Evolutionary conservation across 192 early-diverging fungal genomes (phyloP).

Genomic region (Backusella morwellensis): DNA sequence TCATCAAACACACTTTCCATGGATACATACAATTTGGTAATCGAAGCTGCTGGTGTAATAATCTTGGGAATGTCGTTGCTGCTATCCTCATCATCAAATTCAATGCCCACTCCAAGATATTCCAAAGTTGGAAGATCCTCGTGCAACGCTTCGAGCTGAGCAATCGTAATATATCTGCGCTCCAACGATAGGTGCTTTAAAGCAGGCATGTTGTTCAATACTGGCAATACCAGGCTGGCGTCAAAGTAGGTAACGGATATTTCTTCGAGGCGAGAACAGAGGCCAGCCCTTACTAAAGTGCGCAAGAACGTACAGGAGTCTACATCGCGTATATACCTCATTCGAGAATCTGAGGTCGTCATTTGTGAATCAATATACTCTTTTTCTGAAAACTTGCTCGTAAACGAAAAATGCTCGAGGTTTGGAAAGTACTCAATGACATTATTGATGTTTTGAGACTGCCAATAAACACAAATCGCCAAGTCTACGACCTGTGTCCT

Average conservation of each 20-base stretch:
- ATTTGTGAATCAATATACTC: neutral
- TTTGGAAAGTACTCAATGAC: neutral
- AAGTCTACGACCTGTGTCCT: neutral
- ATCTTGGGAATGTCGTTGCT: neutral
- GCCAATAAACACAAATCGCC: neutral
- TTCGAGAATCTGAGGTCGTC: neutral
- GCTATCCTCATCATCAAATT: neutral
- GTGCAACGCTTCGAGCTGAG: neutral
- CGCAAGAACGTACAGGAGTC: neutral
- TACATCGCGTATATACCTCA: neutral
- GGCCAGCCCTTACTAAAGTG: neutral
- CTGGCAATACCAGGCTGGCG: neutral
- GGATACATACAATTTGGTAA: neutral
- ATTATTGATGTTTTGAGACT: neutral
- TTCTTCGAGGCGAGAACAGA: neutral
- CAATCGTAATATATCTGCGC: neutral
- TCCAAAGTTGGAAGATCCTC: neutral
- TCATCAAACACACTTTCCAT: neutral
- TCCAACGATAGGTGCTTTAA: neutral
- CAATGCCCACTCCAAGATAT: neutral
- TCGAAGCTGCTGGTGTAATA: neutral
- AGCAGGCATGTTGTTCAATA: neutral
- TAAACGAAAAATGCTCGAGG: neutral
- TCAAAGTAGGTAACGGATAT: neutral
- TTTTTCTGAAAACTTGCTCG: neutral